Evolutionary conservation across 306 rosid genomes (phyloP), one percentile per base, ranked within the genome.

Genomic region (Pachyrhizus erosus): DNA sequence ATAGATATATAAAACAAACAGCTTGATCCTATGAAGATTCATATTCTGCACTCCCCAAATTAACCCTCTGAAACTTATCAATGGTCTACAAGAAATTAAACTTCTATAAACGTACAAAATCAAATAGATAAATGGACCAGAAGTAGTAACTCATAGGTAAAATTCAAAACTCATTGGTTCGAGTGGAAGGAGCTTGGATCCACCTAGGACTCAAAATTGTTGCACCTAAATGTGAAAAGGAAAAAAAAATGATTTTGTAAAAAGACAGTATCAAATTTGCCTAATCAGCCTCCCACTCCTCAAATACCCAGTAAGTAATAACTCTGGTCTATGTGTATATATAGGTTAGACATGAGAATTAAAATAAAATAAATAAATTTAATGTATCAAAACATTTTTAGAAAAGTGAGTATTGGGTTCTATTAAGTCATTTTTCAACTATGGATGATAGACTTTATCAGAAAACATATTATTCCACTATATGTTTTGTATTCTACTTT

Each of bases 1-100:
- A 20, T 31, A 49, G 64, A 73, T 5, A 73, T 27, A 48, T 27
- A 55, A 75, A 75, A 37, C 8, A 75, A 75, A 37, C 8, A 21
- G 52, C 5, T 7, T 13, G 42, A 55, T 52, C 13, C 3, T 31
- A 21, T 75, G 51, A 55, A 21, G 49, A 48, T 0, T 17, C 7
- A 31, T 73, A 26, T 26, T 46, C 76, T 46, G 42, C 61, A 45
- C 15, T 46, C 40, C 61, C 15, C 24, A 46, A 14, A 46, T 9
- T 69, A 43, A 70, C 40, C 39, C 40, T 24, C 5, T 12, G 5
- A 42, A 31, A 23, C n/a, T 21, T 69, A 21, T 1, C 12, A 24
- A 45, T 26, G 76, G 26, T 8, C 42, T 46, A 48, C 29, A 18
- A 48, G 61, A 46, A 26, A 9, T 71, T 48, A 10, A 26, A 46